A percentile compares a stretch with the other conserved stretches of the same genome.
These are phyloP conservation scores for Gossypium turneri DNA, from an alignment of 345 rosid species.

Conservation along the genomic window DNA sequence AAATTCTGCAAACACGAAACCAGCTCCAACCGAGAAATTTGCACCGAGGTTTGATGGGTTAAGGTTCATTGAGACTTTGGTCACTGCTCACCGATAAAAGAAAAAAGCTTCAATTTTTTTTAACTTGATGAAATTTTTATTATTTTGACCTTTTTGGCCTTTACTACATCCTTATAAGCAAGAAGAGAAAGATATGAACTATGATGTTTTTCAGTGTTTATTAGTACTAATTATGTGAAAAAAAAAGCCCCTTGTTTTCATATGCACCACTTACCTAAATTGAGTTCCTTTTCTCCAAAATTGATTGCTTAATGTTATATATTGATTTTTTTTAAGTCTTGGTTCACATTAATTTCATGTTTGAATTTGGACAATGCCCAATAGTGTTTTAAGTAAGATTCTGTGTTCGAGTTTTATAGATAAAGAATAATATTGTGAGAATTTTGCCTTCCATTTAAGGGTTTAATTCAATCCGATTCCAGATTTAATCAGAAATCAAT, in stretches of 20 bases:
- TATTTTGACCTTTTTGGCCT: constrained; percentile 9
- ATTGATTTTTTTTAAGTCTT: not conserved
- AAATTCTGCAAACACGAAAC: constrained; percentile 22
- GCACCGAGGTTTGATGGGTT: constrained; percentile 83
- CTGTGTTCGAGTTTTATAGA: too few species aligned
- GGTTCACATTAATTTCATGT: too few species aligned
- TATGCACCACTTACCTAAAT: not conserved
- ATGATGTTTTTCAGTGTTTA: constrained; percentile 3
- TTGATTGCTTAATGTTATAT: not conserved
- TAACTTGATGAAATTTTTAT: not conserved
- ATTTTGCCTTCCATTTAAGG: too few species aligned
- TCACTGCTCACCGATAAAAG: constrained; percentile 78
- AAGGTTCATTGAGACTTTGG: constrained; percentile 81
- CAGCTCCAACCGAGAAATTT: constrained; percentile 50
- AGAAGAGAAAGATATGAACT: constrained; percentile 2
- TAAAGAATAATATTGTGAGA: too few species aligned
- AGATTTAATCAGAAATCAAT: too few species aligned
- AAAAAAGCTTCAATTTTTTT: constrained; percentile 7
- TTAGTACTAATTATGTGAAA: not conserved
- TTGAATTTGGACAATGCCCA: too few species aligned
- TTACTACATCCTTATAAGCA: not conserved
- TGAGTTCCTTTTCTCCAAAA: not conserved
- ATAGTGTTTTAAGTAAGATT: too few species aligned
- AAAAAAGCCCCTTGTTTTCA: not conserved
- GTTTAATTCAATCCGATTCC: too few species aligned